Conservation (phyloP, 2,329 filamentous ascomycete genomes). For the Scytalidium lignicola region DNA sequence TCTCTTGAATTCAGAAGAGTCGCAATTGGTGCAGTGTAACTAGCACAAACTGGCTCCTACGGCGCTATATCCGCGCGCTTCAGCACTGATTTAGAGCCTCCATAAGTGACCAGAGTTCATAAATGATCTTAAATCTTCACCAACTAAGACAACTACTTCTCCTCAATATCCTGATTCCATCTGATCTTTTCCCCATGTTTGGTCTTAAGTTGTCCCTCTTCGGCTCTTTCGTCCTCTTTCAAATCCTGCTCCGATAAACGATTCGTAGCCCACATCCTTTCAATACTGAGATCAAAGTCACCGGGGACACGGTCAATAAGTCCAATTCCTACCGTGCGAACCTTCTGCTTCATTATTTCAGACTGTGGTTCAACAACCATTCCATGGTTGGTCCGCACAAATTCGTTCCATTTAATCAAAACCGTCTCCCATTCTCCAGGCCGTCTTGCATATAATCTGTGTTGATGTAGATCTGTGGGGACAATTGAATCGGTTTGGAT, state of each 20-base stretch:
- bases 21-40: no score
- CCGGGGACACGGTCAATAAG: constrained; percentile 85
- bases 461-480: constrained; percentile 93
- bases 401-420: constrained; percentile 84
- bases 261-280: constrained; percentile 89
- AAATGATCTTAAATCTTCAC: neutral
- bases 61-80: no score
- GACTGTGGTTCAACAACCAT: constrained; percentile 89
- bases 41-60: no score
- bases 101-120: no score
- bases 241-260: constrained; percentile 15
- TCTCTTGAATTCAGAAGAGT: no score
- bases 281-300: constrained; percentile 80
- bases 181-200: constrained; percentile 38
- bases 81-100: no score
- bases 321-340: constrained; percentile 80
- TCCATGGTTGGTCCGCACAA: constrained; percentile 91
- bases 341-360: constrained; percentile 80
- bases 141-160: constrained; percentile 11
- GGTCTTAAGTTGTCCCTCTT: constrained; percentile 34
- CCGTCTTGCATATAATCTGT: constrained; percentile 73
- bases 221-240: constrained; percentile 22
- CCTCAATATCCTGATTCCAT: constrained; percentile 30
- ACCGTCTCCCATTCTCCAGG: constrained; percentile 93
- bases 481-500: constrained; percentile 92